Evolutionary conservation across 441 rosid species (phyloP).

Genomic region (Erysimum cheiri): DNA sequence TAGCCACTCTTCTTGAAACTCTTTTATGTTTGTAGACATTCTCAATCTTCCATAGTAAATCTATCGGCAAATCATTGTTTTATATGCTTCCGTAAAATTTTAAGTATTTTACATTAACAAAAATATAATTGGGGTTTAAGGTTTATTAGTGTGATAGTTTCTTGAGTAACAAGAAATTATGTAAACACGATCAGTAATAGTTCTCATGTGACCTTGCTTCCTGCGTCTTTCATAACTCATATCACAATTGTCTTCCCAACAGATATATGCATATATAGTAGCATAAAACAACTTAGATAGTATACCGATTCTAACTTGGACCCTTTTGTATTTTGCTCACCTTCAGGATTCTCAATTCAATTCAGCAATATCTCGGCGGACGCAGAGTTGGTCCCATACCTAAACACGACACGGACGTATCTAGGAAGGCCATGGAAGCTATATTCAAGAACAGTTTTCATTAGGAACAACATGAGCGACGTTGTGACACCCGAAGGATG

Average conservation of each 20-base stretch:
- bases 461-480: conserved; percentile 64
- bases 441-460: conserved; percentile 72
- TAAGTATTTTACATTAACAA: background rate
- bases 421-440: conserved; percentile 95
- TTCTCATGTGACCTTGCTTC: background rate
- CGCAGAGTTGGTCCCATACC: conserved; percentile 57
- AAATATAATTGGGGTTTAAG: background rate
- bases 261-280: background rate
- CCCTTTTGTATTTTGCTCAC: background rate
- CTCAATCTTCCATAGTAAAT: background rate
- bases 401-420: conserved; percentile 64
- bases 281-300: background rate
- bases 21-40: background rate
- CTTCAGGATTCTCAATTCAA: conserved; percentile 77
- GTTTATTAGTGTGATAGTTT: background rate
- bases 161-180: background rate
- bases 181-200: background rate
- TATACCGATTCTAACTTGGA: background rate
- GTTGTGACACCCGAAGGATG: conserved; percentile 80
- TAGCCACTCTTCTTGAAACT: background rate
- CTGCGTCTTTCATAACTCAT: background rate
- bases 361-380: conserved; percentile 84
- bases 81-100: too few species aligned
- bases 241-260: background rate
- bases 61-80: too few species aligned